phyloP scores from a whole-genome alignment of 2,329 filamentous ascomycete genomes.

The Talaromyces sp. region DNA sequence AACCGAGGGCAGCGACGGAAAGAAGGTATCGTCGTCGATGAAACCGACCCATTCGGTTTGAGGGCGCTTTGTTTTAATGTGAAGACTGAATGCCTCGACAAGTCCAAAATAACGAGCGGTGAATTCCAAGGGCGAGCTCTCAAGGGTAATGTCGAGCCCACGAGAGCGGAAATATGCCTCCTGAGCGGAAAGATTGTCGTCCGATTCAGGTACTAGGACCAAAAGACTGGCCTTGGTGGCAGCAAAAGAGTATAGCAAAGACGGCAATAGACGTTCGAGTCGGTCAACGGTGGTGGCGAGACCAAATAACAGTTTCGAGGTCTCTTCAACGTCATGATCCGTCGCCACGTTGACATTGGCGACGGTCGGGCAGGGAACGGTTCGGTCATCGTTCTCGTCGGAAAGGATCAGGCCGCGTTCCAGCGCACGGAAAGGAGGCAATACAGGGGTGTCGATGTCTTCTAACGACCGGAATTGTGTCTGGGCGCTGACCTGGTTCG shows the following conservation, averaged over 20 bases:
- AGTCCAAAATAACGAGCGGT: slow-evolving; percentile 44
- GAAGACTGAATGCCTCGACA: slow-evolving; percentile 38
- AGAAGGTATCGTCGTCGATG: slow-evolving; percentile 46
- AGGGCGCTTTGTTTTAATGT: slow-evolving; percentile 38
- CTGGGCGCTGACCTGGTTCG: slow-evolving; percentile 34
- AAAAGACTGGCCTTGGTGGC: slow-evolving; percentile 40
- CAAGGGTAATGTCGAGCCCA: slow-evolving; percentile 39
- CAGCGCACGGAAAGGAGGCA: slow-evolving; percentile 37
- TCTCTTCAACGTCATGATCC: slow-evolving; percentile 39
- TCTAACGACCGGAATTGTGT: slow-evolving; percentile 40
- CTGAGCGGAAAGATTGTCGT: slow-evolving; percentile 38
- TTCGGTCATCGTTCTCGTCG: slow-evolving; percentile 30
- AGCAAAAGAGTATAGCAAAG: slow-evolving; percentile 42
- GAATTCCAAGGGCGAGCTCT: slow-evolving; percentile 39
- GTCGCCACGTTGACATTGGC: slow-evolving; percentile 41
- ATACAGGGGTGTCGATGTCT: slow-evolving; percentile 35
- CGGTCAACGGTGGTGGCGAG: slow-evolving; percentile 43
- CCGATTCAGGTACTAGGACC: slow-evolving; percentile 41
- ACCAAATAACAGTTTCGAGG: slow-evolving; percentile 41
- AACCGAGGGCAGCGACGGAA: slow-evolving; percentile 36
- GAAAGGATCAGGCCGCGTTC: slow-evolving; percentile 39
- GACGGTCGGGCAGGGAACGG: slow-evolving; percentile 37
- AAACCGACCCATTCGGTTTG: slow-evolving; percentile 42
- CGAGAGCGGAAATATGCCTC: slow-evolving; percentile 42
- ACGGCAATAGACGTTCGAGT: slow-evolving; percentile 38